Base-by-base conservation (phyloP, 768 basidiomycete species). In the Russula vinacea region DNA sequence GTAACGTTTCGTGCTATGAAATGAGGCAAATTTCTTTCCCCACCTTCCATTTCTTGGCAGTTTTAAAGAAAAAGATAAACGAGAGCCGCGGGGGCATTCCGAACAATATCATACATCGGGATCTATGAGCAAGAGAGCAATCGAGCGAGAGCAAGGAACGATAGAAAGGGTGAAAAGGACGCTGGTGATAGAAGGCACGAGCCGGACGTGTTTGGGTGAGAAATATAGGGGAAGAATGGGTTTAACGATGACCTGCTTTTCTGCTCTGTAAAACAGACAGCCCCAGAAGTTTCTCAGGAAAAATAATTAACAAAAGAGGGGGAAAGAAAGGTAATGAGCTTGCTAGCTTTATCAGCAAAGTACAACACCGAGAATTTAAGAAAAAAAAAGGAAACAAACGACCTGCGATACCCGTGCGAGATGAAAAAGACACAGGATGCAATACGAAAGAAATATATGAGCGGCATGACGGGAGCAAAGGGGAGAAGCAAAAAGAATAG, bases 111-210 rank as follows among this genome's bases (percentile, higher is more conserved):
- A 58, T 64, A 64, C 62, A 64, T 52, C 52, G 13, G 53, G 51
- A 14, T 64, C 62, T 64, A 64, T 64, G 62, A 59, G 42, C 42
- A 24, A 63, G 56, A 63, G 22, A 57, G 56, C 47, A 58, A 63
- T 26, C 51, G 29, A 51, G 35, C 57, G 62, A 64, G 33, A 29
- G 62, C 24, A 22, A 64, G 26, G 57, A 33, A 33, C 22, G 58
- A 47, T 47, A 47, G 45, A 47, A 47, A 22, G n/a, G 5, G 45
- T n/a, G n/a, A 22, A 47, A 47, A 22, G 45, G 45, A 47, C 45
- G n/a, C 19, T 3, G 44, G 44, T n/a, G n/a, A 19, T 44, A n/a
- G 19, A 37, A 37, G 35, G 9, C 35, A 37, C 35, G 29, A 29
- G 29, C 29, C 11, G 39, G 9, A 2, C 14, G 39, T 39, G 39